These are phyloP conservation scores for Aspergillus sp. DNA, from an alignment of 2,329 filamentous ascomycete species.

Conservation along the genomic window DNA sequence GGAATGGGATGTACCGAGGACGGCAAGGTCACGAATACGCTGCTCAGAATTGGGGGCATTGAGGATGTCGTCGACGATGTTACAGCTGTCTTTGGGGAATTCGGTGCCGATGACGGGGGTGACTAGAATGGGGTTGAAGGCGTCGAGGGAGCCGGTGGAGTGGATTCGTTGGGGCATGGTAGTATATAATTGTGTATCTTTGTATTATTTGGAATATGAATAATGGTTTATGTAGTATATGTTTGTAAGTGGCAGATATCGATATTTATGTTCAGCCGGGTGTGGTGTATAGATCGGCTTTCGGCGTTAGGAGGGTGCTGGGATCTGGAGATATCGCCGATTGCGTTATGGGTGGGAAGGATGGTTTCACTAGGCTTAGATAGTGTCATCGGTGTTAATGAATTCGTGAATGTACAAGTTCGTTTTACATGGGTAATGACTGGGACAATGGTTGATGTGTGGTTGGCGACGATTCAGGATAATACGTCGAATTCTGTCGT, in stretches of 20 bases:
- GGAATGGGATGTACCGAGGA: slow-evolving; percentile 56
- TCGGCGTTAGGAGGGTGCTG: not conserved
- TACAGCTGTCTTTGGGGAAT: slow-evolving; percentile 36
- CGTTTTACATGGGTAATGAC: too few species aligned
- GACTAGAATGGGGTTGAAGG: slow-evolving; percentile 14
- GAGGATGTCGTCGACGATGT: slow-evolving; percentile 56
- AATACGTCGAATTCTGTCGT: too few species aligned
- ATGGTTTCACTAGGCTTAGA: not conserved
- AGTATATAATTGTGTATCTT: not conserved
- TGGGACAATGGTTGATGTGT: too few species aligned
- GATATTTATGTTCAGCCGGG: too few species aligned
- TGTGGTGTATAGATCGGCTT: not conserved
- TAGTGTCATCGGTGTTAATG: too few species aligned
- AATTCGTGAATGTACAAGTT: too few species aligned
- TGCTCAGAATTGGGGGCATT: slow-evolving; percentile 64
- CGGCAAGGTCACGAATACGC: slow-evolving; percentile 65
- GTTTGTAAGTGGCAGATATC: too few species aligned
- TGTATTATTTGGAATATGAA: too few species aligned
- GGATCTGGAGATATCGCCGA: not conserved
- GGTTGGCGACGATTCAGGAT: too few species aligned
- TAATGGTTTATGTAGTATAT: too few species aligned
- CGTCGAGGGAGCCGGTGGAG: slow-evolving; percentile 17
- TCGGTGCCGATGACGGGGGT: slow-evolving; percentile 48
- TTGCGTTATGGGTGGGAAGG: not conserved
- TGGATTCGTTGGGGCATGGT: slow-evolving; percentile 3